These are phyloP conservation scores for Nannizziopsis arthrosporioides DNA, from an alignment of 2,329 filamentous ascomycete species.

Conservation along the genomic window DNA sequence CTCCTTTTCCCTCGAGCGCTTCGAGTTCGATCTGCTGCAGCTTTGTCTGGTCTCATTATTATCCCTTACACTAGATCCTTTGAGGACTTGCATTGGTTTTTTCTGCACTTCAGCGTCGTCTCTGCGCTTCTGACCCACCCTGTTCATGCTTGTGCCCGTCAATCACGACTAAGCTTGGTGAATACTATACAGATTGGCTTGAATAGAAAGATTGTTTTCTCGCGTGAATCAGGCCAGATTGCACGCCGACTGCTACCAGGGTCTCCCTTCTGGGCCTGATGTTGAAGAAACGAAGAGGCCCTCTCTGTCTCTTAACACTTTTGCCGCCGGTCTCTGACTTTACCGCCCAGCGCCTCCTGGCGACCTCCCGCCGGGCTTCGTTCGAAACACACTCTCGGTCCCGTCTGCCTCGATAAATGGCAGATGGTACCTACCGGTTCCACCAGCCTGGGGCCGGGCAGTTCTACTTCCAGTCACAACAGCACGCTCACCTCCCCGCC, in stretches of 20 bases:
- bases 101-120: neutral
- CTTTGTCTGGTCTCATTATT: neutral
- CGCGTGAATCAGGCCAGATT: conserved; percentile 7
- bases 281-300: conserved; percentile 41
- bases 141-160: neutral
- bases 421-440: conserved; percentile 45
- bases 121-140: neutral
- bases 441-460: conserved; percentile 43
- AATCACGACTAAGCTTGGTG: neutral
- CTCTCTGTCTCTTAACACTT: conserved; percentile 30
- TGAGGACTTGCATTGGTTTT: neutral
- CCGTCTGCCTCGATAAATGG: conserved; percentile 42
- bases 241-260: conserved; percentile 7
- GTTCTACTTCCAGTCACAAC: conserved; percentile 36
- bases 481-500: conserved; percentile 29
- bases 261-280: conserved; percentile 33
- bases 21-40: neutral
- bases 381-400: conserved; percentile 28
- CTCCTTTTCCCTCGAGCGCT: neutral
- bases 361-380: conserved; percentile 18
- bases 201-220: neutral
- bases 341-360: conserved; percentile 17
- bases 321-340: conserved; percentile 21
- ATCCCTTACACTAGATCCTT: neutral
- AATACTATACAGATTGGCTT: neutral